Conservation (phyloP, 495 filamentous ascomycete genomes). For the Friedmanniomyces simplex region DNA sequence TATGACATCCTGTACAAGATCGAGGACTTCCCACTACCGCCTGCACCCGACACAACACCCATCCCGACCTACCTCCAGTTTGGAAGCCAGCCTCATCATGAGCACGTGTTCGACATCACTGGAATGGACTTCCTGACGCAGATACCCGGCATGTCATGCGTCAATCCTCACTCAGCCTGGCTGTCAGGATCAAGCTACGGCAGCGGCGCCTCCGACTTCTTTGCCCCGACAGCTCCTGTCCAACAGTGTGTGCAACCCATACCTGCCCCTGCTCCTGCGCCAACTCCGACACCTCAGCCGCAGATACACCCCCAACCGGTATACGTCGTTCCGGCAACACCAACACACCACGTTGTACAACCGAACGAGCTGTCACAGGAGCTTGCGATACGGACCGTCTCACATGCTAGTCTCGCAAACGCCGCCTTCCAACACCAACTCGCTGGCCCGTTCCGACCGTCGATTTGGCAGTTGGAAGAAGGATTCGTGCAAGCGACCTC, state of each 20-base stretch:
- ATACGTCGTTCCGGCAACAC: constrained; percentile 7
- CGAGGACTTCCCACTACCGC: constrained; percentile 35
- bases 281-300: constrained; percentile 9
- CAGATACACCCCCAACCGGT: constrained; percentile 15
- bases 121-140: constrained; percentile 18
- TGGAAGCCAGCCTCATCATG: constrained; percentile 12
- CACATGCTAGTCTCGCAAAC: constrained; percentile 11
- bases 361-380: constrained; percentile 17
- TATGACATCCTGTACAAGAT: constrained; percentile 86
- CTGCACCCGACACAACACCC: not conserved
- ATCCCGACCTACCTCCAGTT: constrained; percentile 17
- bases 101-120: constrained; percentile 5
- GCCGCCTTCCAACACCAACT: constrained; percentile 5
- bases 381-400: constrained; percentile 13
- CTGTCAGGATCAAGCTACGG: constrained; percentile 14
- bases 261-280: constrained; percentile 8
- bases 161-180: constrained; percentile 11
- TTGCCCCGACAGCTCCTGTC: constrained; percentile 1
- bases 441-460: constrained; percentile 20
- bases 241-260: constrained; percentile 13
- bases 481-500: constrained; percentile 19
- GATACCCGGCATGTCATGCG: constrained; percentile 22
- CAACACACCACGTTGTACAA: constrained; percentile 7
- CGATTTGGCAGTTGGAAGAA: constrained; percentile 26
- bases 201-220: constrained; percentile 15